Base-by-base conservation (phyloP, 148 eudicot genomes). In the Polygonum maritimum region DNA sequence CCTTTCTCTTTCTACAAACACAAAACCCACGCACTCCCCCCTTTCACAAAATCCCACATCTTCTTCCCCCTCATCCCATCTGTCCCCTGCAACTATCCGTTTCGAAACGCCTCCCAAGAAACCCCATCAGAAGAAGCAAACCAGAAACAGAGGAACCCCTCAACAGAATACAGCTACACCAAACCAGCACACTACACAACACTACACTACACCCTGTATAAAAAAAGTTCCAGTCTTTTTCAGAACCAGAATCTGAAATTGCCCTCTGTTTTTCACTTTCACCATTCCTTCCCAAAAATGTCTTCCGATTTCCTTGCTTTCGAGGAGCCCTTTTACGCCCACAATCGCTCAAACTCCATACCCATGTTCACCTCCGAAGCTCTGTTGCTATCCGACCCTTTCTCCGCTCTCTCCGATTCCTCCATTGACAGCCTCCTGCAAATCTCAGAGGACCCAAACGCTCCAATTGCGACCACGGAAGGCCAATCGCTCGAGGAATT, bases 271-370 rank as follows among this genome's bases (percentile, higher is more conserved):
- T n/a, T 67, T 14, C 70, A 26, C 31, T 26, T 26, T 26, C 31
- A 26, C 31, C 31, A 63, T 35, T 12, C 35, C 70, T 63, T 35
- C 3, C 14, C 55, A 3, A 69, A 55, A 33, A 92, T 92, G 98
- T 82, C 93, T 81, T 90, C 91, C 54, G 96, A 94, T 45, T 81
- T 94, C 79, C 87, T 82, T 58, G 47, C 77, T 31, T 82, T 92
- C 67, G 95, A 94, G 38, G 88, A 80, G 12, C 48, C 82, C 26
- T 51, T 75, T 9, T 51, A 51, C 21, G 1, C 36, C 36, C 26
- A 73, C 31, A 18, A 73, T 26, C 75, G 19, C 10, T 22, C 33
- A 5, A 71, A 45, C 33, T 10, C 75, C 36, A 13, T 70, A 55
- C 45, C 49, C 41, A 78, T 78, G 78, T 21, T 82, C 7, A 80